phyloP scores from a whole-genome alignment of 2,329 filamentous ascomycete species.

The Sporothrix sp. region DNA sequence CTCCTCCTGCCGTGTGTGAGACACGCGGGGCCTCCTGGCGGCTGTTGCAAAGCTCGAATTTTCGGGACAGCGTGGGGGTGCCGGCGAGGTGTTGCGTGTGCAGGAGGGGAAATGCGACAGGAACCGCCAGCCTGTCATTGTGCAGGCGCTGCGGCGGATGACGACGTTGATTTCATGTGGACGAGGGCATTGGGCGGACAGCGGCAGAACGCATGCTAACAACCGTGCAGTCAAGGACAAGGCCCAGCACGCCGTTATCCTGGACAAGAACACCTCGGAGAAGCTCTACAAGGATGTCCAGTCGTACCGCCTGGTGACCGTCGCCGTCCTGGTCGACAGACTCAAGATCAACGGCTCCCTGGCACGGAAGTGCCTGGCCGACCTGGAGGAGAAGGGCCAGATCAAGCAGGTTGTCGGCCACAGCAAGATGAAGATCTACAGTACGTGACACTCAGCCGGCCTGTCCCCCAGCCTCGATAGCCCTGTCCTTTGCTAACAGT shows the following conservation, averaged over 20 bases:
- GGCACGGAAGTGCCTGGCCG: constrained; percentile 77
- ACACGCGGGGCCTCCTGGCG: too few species aligned
- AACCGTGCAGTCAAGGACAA: constrained; percentile 82
- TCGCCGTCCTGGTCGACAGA: constrained; percentile 96
- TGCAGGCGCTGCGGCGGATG: not conserved
- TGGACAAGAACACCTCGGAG: constrained; percentile 95
- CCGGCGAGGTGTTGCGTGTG: too few species aligned
- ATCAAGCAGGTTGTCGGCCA: constrained; percentile 97
- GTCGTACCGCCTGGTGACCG: constrained; percentile 98
- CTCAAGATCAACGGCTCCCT: constrained; percentile 99
- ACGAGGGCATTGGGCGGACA: not conserved
- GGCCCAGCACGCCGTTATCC: constrained; percentile 97
- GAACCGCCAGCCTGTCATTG: too few species aligned
- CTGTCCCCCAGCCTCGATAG: too few species aligned
- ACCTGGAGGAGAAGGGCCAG: constrained; percentile 95
- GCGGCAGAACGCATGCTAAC: not conserved
- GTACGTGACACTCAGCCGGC: too few species aligned
- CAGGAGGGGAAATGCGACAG: too few species aligned
- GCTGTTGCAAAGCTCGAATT: too few species aligned
- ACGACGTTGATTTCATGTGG: too few species aligned
- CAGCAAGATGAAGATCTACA: constrained; percentile 99
- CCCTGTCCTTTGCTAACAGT: not conserved
- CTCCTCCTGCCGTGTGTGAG: too few species aligned
- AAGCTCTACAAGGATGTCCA: constrained; percentile 99
- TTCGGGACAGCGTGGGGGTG: too few species aligned